Conservation (phyloP, 495 filamentous ascomycete genomes). For the Neurospora sp. region DNA sequence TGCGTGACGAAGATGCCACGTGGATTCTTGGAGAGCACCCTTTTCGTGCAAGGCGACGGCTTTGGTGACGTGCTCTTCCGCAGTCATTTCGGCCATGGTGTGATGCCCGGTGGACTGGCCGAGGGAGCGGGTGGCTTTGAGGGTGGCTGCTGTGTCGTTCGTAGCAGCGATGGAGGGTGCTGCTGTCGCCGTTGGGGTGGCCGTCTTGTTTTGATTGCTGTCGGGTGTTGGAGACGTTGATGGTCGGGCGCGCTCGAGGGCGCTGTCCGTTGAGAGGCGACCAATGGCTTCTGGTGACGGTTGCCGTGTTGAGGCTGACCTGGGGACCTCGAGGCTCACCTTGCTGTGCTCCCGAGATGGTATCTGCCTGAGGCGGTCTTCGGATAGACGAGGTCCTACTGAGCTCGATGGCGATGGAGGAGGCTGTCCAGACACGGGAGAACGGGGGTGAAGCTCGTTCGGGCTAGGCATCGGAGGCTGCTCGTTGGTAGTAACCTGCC, state of each 20-base stretch:
- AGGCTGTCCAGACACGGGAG: constrained; percentile 31
- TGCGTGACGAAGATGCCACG: constrained; percentile 88
- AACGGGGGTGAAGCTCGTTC: constrained; percentile 25
- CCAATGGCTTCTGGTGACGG: constrained; percentile 30
- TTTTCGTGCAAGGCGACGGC: constrained; percentile 82
- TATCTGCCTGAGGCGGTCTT: constrained; percentile 27
- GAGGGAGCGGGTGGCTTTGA: constrained; percentile 46
- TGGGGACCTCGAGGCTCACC: constrained; percentile 30
- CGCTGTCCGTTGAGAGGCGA: constrained; percentile 38
- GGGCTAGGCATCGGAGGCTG: constrained; percentile 36
- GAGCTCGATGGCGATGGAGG: constrained; percentile 46
- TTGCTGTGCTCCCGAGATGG: constrained; percentile 33
- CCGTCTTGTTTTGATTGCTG: constrained; percentile 25
- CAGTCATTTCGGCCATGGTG: constrained; percentile 47
- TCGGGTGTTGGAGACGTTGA: constrained; percentile 29
- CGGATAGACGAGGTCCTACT: constrained; percentile 27
- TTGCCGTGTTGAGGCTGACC: constrained; percentile 12
- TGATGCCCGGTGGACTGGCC: constrained; percentile 5
- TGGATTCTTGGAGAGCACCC: constrained; percentile 79
- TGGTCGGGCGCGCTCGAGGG: constrained; percentile 25
- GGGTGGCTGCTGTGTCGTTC: constrained; percentile 56
- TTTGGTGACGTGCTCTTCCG: constrained; percentile 80
- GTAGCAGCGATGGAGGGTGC: constrained; percentile 27
- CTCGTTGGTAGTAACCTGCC: constrained; percentile 45
- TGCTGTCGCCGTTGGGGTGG: constrained; percentile 29